A percentile compares a stretch with the other conserved stretches of the same genome.
These are phyloP conservation scores for Lecanosticta acicola DNA, from an alignment of 2,329 filamentous ascomycete species.

Conservation along the genomic window DNA sequence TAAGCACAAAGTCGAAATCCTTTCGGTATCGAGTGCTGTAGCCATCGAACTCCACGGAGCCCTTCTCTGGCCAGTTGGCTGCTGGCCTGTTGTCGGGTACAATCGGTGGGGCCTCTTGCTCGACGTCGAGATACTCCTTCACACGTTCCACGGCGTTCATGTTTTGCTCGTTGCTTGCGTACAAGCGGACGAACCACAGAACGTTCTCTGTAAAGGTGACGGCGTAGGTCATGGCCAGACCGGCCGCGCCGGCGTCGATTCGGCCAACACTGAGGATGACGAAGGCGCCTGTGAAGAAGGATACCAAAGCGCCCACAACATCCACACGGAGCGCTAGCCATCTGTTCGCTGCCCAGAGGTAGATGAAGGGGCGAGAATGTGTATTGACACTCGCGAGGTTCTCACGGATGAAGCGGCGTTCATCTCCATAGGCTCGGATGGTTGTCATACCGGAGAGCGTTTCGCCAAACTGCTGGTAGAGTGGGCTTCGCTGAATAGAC, in stretches of 20 bases:
- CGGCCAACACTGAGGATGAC: conserved; percentile 75
- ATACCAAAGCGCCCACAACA: conserved; percentile 79
- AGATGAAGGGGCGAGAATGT: conserved; percentile 90
- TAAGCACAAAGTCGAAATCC: conserved; percentile 82
- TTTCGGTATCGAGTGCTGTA: conserved; percentile 86
- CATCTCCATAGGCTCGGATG: conserved; percentile 92
- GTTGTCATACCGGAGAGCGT: conserved; percentile 92
- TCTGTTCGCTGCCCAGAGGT: conserved; percentile 91
- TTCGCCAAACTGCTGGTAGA: conserved; percentile 98
- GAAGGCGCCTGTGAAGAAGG: conserved; percentile 90
- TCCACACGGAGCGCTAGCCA: conserved; percentile 95
- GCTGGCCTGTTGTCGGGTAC: conserved; percentile 73
- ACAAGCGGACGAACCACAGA: conserved; percentile 89
- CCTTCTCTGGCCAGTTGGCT: conserved; percentile 76
- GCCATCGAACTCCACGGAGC: conserved; percentile 77
- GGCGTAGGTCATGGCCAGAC: conserved; percentile 90
- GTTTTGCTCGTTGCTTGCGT: conserved; percentile 94
- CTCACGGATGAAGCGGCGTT: conserved; percentile 86
- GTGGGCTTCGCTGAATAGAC: conserved; percentile 84
- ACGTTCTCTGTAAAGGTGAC: conserved; percentile 97
- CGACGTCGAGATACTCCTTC: conserved; percentile 93
- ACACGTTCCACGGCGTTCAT: conserved; percentile 99
- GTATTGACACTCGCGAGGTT: conserved; percentile 84
- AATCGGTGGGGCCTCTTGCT: conserved; percentile 79
- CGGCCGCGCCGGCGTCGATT: conserved; percentile 85